Percentiles rank a stretch among this genome's conserved stretches.
phyloP scores from a whole-genome alignment of 495 filamentous ascomycete genomes.

The Pyrenopolyporus hunteri region DNA sequence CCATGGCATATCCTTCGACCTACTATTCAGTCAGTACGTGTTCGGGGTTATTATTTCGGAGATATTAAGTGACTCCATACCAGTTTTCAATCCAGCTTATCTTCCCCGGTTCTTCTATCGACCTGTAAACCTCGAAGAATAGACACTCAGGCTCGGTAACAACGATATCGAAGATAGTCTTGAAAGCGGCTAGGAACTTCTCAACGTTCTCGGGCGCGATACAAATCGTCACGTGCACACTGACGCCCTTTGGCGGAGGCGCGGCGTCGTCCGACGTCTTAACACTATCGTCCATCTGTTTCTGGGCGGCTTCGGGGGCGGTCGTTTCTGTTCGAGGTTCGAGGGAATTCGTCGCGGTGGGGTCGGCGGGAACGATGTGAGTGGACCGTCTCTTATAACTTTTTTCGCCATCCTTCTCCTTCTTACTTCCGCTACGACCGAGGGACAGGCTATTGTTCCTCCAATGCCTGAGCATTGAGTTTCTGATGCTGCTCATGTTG shows the following conservation, averaged over 20 bases:
- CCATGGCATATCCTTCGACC: constrained; percentile 49
- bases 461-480: constrained; percentile 28
- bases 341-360: neutral
- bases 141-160: constrained; percentile 53
- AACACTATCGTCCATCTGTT: neutral
- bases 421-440: constrained; percentile 22
- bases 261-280: neutral
- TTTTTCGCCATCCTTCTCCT: constrained; percentile 4
- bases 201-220: constrained; percentile 50
- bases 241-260: constrained; percentile 18
- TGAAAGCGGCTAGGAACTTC: constrained; percentile 50
- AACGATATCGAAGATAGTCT: constrained; percentile 50
- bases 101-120: constrained; percentile 48
- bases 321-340: neutral
- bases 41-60: neutral
- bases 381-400: constrained; percentile 13
- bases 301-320: neutral
- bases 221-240: constrained; percentile 52
- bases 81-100: constrained; percentile 58
- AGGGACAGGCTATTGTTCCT: constrained; percentile 26
- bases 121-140: constrained; percentile 57
- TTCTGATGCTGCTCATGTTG: constrained; percentile 23
- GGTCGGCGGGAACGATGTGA: constrained; percentile 4
- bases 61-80: constrained; percentile 12
- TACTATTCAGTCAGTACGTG: constrained; percentile 23